Evolutionary conservation across 2,329 filamentous ascomycete species (phyloP), one percentile per base, ranked within the genome.

Genomic region (Calycina marina): DNA sequence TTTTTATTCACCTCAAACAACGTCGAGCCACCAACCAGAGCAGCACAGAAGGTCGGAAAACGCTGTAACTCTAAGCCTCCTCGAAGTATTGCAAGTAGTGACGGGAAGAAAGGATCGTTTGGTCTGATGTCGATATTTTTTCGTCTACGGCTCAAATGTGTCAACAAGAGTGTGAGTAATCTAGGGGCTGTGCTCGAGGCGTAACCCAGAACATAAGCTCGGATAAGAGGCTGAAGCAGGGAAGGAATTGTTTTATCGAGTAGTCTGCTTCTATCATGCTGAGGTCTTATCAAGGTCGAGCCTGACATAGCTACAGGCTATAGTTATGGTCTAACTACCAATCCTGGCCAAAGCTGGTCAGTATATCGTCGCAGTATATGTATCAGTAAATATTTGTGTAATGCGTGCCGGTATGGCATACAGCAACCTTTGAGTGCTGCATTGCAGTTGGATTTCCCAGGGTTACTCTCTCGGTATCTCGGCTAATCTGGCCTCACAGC

Each of bases 1-100:
- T n/a, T n/a, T n/a, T n/a, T n/a, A n/a, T n/a, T n/a, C 55, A 67
- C 70, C 59, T 73, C 62, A n/a, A 76, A 48, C n/a, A 76, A 49
- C 14, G 69, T 72, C 40, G 64, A 67, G 24, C 71, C 70, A 18
- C 72, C 72, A 24, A 70, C 64, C 6, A 77, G 53, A 5, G 62
- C 57, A 5, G 70, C 72, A 48, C 72, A 77, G 47, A 77, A 77
- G 4, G 69, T 60, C 26, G 72, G 69, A 45, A 77, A 77, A 6
- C 70, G 60, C 38, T 65, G 63, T 34, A 57, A 55, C 27, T 69
- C 66, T 11, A 75, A 53, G 3, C 67, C 69, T 5, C 60, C 59
- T 25, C 53, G 55, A 18, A 75, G 48, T 35, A 71, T 63, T 26
- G 47, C 55, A 22, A 43, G 6, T 1, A 50, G 33, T 32, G 49